Evolutionary conservation across 352 stramenopile species (phyloP), one percentile per base, ranked within the genome.

Genomic region (Phytophthora vignae): DNA sequence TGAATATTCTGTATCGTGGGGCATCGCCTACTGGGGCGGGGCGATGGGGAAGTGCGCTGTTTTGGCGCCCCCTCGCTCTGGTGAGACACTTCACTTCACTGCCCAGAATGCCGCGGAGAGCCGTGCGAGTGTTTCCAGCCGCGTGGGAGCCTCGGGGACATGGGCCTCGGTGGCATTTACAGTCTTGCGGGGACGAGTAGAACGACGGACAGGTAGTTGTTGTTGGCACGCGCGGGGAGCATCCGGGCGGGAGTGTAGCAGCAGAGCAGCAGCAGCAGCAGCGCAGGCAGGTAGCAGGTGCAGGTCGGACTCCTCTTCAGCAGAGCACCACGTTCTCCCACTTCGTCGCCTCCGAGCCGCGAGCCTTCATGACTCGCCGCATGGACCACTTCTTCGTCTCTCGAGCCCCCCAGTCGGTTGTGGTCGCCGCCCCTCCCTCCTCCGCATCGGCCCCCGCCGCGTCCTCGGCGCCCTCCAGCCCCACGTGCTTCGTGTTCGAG

Each of bases 181-280:
- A 75, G 67, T 78, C 71, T 78, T 78, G 60, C 71, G 60, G 33
- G 60, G 55, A 72, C 60, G 54, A 77, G 70, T 69, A 67, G 71
- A 67, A 69, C 71, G 25, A 69, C 46, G 29, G 42, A 21, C 57
- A 69, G 55, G 27, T 55, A 67, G 22, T 25, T 25, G 22, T 25
- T 25, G 22, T 40, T 15, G 36, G 36, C 50, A 59, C 48, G 64
- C 38, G 69, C 31, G 54, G 59, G 56, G 49, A 31, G 42, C 38
- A 59, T 62, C 61, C 49, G 50, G 55, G 61, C 67, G 25, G 52
- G 67, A 62, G 22, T 25, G 52, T 29, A 33, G 44, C 55, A 56
- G 56, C 36, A 52, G 63, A 25, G 52, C 25, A n/a, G 36, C 19
- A 52, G 22, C 19, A 52, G 25, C 44, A 53, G 49, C 60, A 31